phyloP scores from a whole-genome alignment of 2,329 filamentous ascomycete species.

The Fusarium mundagurra region DNA sequence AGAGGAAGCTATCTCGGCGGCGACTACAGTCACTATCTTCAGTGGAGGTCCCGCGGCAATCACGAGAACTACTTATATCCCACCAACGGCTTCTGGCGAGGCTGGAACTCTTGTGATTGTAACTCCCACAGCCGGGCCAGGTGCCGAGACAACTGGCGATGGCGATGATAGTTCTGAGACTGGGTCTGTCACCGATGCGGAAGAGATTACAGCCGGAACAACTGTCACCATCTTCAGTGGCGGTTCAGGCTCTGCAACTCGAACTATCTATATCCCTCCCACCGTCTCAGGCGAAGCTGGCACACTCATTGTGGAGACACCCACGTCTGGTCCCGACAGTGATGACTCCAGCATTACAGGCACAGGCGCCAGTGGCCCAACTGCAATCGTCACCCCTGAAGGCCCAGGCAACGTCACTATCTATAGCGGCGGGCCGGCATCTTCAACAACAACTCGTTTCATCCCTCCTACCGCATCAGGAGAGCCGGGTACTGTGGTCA shows the following conservation, averaged over 20 bases:
- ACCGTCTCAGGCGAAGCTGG: neutral
- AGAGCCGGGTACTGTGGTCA: slow-evolving; percentile 2
- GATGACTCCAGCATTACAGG: neutral
- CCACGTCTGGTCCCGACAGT: neutral
- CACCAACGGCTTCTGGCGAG: neutral
- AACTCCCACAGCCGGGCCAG: neutral
- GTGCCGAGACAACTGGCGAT: neutral
- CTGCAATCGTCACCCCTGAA: neutral
- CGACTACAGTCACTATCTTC: neutral
- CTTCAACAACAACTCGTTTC: neutral
- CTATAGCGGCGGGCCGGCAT: slow-evolving; percentile 1
- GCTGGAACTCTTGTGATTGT: neutral
- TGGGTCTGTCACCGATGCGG: neutral
- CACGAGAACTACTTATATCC: neutral
- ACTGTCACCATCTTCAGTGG: slow-evolving; percentile 6
- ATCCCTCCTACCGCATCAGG: neutral
- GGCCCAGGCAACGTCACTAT: slow-evolving; percentile 3
- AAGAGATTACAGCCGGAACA: neutral
- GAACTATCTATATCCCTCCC: slow-evolving; percentile 4
- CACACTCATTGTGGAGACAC: neutral
- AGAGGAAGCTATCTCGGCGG: neutral
- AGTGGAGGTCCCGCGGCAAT: neutral
- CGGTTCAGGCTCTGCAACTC: neutral
- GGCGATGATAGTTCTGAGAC: neutral
- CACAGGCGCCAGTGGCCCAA: neutral